Evolutionary conservation across 2,329 filamentous ascomycete species (phyloP), one percentile per base, ranked within the genome.

Genomic region (Colletotrichum lindemuthianum): DNA sequence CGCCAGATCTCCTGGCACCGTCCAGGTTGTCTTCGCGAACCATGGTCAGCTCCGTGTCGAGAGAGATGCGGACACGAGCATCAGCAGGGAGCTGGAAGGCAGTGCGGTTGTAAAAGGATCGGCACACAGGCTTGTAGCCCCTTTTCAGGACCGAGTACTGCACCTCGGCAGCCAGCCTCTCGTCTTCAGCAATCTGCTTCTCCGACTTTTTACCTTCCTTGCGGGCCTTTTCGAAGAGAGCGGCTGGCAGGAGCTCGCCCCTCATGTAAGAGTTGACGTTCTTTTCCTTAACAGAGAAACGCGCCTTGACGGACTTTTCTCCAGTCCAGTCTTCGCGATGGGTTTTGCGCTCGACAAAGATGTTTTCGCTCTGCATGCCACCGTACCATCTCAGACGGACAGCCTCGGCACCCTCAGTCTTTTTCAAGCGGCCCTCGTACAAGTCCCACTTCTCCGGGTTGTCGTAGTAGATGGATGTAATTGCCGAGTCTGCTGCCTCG

Each of bases 241-340:
- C 89, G 41, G 90, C 88, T 1, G 96, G 94, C 2, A 93, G 92
- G 73, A 97, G 85, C 71, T 93, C 89, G 59, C 96, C 96, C 54
- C 85, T 85, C 78, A 99, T 82, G 76, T 94, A 99, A 12, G 92
- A 86, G 74, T 98, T 98, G 73, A 99, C 91, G 68, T 97, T 92
- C 85, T 99, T 99, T 81, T 99, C 96, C 82, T 99, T 98, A 69
- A 96, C 84, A 8, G 92, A 86, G 74, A 99, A 99, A 47, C 96
- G 91, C 47, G 96, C 95, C 82, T 99, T 99, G 79, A 99, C 96
- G 2, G 95, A 98, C 81, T 98, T 97, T 77, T 99, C 96, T 63
- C 96, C 96, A 0, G 96, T 99, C 96, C 96, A 99, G 77, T 99
- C 96, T 78, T 99, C 96, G 43, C 96, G 90, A 81, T 99, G 96